Conservation (phyloP, 768 basidiomycete genomes). For the Ramaria sp. region DNA sequence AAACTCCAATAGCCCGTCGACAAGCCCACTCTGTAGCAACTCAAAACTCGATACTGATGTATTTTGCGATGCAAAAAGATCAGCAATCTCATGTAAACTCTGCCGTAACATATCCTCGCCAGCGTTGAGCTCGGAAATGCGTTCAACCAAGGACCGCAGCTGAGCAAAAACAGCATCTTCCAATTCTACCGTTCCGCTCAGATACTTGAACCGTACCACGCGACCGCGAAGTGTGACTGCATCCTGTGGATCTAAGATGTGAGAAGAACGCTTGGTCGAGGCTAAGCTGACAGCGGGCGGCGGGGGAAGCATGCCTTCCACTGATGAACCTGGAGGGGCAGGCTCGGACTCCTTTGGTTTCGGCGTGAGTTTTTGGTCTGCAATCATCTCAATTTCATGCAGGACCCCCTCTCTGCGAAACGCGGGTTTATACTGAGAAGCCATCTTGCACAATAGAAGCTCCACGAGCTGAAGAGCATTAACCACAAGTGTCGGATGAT, state of each 20-base stretch:
- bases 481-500: constrained; percentile 78
- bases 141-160: neutral
- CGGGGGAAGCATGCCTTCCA: constrained; percentile 18
- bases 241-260: constrained; percentile 76
- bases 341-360: constrained; percentile 35
- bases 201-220: constrained; percentile 76
- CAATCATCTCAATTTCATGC: constrained; percentile 80
- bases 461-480: constrained; percentile 91
- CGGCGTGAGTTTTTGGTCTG: constrained; percentile 48
- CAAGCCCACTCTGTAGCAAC: constrained; percentile 84
- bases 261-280: constrained; percentile 59
- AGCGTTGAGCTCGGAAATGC: constrained; percentile 54
- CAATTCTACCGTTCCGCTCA: constrained; percentile 33
- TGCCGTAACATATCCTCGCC: constrained; percentile 32
- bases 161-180: constrained; percentile 9
- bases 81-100: constrained; percentile 6
- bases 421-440: constrained; percentile 73
- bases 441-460: constrained; percentile 74
- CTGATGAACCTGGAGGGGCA: constrained; percentile 19
- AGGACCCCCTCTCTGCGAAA: constrained; percentile 95
- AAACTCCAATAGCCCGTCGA: constrained; percentile 77
- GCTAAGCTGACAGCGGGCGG: constrained; percentile 36
- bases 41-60: constrained; percentile 92
- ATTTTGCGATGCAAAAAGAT: constrained; percentile 28
- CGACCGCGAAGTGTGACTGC: constrained; percentile 87